A percentile compares a stretch with the other conserved stretches of the same genome.
phyloP scores from a whole-genome alignment of 352 stramenopile genomes.

The Saprolegnia diclina region DNA sequence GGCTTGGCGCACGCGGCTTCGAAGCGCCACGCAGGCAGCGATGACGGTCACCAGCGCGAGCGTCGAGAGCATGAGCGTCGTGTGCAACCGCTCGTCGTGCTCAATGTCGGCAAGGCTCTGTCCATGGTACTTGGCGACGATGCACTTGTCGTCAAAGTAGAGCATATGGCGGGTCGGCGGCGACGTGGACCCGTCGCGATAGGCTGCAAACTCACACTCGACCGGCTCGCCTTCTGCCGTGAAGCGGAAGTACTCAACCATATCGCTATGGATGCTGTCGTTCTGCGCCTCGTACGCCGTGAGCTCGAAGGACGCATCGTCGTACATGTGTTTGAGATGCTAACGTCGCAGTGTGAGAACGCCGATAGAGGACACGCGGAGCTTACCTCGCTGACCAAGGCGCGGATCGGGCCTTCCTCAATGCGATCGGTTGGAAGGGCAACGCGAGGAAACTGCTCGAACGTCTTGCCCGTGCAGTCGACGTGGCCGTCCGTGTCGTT shows the following conservation, averaged over 20 bases:
- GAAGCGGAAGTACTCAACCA: conserved; percentile 25
- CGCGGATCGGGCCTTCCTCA: neutral
- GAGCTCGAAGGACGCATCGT: conserved; percentile 8
- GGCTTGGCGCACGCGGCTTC: neutral
- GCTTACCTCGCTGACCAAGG: conserved; percentile 6
- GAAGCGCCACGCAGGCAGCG: neutral
- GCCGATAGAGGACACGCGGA: neutral
- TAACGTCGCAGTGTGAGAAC: neutral
- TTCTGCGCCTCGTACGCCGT: conserved; percentile 25
- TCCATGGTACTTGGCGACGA: conserved; percentile 21
- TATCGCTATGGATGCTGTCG: conserved; percentile 6
- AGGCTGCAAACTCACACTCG: conserved; percentile 15
- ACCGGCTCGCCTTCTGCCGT: conserved; percentile 17
- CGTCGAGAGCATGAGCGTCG: neutral
- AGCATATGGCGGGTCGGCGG: neutral
- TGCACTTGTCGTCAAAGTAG: conserved; percentile 27
- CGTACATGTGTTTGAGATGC: conserved; percentile 20
- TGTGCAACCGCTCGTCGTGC: neutral
- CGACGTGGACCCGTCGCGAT: neutral
- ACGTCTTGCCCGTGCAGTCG: conserved; percentile 9
- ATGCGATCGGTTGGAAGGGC: neutral
- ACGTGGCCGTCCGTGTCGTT: conserved; percentile 10
- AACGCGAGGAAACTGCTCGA: conserved; percentile 3
- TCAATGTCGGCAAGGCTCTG: conserved; percentile 23
- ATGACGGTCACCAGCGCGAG: neutral